A percentile compares a stretch with the other conserved stretches of the same genome.
phyloP scores from a whole-genome alignment of 495 filamentous ascomycete species.

The Talaromyces wortmannii region DNA sequence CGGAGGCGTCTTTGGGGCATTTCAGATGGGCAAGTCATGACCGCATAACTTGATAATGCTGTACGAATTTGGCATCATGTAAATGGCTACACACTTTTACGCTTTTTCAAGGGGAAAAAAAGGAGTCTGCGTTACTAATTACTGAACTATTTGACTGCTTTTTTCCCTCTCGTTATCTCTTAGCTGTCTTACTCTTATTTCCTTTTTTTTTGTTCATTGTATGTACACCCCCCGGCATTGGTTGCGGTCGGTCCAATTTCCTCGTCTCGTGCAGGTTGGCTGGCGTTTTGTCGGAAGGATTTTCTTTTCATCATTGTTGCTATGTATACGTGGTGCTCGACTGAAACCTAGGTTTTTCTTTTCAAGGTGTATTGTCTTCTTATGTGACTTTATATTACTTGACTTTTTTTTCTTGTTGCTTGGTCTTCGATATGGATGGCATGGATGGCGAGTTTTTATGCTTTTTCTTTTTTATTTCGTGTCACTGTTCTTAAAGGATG shows the following conservation, averaged over 20 bases:
- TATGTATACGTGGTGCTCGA: too few species aligned
- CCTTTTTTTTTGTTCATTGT: too few species aligned
- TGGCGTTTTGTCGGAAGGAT: too few species aligned
- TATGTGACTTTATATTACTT: background rate
- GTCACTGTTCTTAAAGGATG: background rate
- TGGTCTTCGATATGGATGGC: background rate
- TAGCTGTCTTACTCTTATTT: too few species aligned
- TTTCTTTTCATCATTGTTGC: too few species aligned
- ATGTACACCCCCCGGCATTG: too few species aligned
- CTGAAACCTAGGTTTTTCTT: background rate
- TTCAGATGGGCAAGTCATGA: constrained; percentile 34
- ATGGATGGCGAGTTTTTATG: background rate
- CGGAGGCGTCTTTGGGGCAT: constrained; percentile 48
- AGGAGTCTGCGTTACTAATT: background rate
- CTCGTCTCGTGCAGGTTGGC: too few species aligned
- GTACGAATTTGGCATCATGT: background rate
- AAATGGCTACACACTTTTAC: background rate
- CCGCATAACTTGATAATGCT: background rate
- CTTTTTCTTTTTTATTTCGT: background rate
- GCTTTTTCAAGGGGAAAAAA: background rate
- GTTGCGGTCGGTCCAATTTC: too few species aligned
- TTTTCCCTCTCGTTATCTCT: too few species aligned
- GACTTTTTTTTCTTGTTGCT: background rate
- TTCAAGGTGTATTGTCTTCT: background rate
- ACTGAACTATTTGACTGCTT: too few species aligned